Evolutionary conservation across 2,329 filamentous ascomycete genomes (phyloP).

Genomic region (Xylaria arbuscula): DNA sequence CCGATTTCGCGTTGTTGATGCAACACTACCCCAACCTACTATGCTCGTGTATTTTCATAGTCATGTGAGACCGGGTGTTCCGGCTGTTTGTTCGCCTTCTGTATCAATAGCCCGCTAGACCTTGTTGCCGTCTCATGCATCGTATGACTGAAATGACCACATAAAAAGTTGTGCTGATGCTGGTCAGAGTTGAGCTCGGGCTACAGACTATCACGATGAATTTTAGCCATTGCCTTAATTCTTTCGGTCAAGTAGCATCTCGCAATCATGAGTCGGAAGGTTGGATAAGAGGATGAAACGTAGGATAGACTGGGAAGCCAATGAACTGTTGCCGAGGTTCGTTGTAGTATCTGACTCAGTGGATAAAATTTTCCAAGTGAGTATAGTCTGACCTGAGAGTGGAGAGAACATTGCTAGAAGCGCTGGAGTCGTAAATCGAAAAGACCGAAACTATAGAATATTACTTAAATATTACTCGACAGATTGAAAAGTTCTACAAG

Average conservation of each 20-base stretch:
- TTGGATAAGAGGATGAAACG: not conserved
- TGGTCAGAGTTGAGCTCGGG: not conserved
- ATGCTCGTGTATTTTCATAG: not conserved
- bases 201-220: not conserved
- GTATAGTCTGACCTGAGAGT: not conserved
- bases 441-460: not conserved
- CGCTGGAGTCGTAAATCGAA: not conserved
- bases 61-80: not conserved
- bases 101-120: not conserved
- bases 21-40: not conserved
- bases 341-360: constrained; percentile 16
- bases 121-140: not conserved
- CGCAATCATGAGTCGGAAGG: not conserved
- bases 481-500: constrained; percentile 3
- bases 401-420: not conserved
- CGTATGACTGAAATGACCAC: not conserved
- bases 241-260: not conserved
- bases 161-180: not conserved
- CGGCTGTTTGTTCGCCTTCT: not conserved
- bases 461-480: constrained; percentile 41
- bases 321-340: not conserved
- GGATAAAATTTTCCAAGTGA: constrained; percentile 11
- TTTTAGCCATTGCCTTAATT: not conserved
- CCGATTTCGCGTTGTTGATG: not conserved
- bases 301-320: not conserved